Base-by-base conservation (phyloP, 2,329 filamentous ascomycete genomes). In the Coniochaeta ligniaria region DNA sequence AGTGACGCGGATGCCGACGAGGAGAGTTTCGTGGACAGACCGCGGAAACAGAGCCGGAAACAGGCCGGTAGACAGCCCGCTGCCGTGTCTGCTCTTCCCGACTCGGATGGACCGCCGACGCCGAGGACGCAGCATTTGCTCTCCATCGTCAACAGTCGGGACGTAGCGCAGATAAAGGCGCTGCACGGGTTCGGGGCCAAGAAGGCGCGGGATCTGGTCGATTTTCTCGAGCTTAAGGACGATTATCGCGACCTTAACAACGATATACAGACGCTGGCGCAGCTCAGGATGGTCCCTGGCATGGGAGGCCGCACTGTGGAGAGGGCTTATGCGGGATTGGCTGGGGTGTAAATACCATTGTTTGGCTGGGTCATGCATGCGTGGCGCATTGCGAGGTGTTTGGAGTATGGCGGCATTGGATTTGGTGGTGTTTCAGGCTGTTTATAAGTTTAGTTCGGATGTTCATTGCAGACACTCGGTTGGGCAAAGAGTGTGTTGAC, bases 111-210 rank as follows among this genome's bases (percentile, higher is more conserved):
- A 3, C 68, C 68, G 3, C 57, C 64, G 68, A 72, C 62, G 60
- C 86, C 86, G 1, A 80, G 84, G 3, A 87, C 87, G 7, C 79
- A 79, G 63, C 81, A 83, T 62, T 75, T 92, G 2, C 79, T 92
- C 2, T 78, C 83, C 55, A 88, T 92, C 67, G 83, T 92, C 74
- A 92, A 92, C 76, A 90, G 87, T 22, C 82, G 87, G 57, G 86
- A 92, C 63, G 74, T 88, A 20, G 76, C 76, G 16, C 78, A 83
- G 69, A 92, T 92, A 72, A 83, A 82, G 67, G 75, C 83, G 3
- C 78, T 92, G 1, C 85, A 85, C 43, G 89, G 89, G 1, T 86
- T 92, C 12, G 90, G 89, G 0, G 79, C 84, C 1, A 92, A 91
- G 76, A 89, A 87, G 71, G 89, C 89, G 0, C 75, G 78, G 47